Evolutionary conservation across 495 filamentous ascomycete genomes (phyloP).

Genomic region (Podospora anserina): DNA sequence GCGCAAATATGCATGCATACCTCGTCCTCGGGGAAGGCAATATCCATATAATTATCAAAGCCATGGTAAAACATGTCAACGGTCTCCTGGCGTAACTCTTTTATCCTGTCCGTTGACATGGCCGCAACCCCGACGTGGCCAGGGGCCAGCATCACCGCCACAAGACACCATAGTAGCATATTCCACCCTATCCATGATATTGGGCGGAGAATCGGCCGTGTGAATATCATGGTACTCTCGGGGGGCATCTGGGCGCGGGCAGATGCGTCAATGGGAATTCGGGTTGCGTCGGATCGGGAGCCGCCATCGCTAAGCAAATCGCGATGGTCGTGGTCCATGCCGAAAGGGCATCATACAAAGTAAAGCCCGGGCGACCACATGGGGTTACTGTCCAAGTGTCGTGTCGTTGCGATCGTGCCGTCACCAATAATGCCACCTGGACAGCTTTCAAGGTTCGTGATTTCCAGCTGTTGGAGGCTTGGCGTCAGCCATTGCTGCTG

Average conservation of each 20-base stretch:
- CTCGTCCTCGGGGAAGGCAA: constrained; percentile 97
- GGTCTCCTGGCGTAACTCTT: constrained; percentile 64
- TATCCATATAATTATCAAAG: constrained; percentile 88
- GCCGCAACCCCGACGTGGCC: constrained; percentile 32
- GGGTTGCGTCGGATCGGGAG: constrained; percentile 17
- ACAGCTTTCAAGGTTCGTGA: not conserved
- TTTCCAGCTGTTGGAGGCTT: not conserved
- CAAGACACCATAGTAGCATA: constrained; percentile 17
- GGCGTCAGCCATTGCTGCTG: not conserved
- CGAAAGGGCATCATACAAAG: constrained; percentile 44
- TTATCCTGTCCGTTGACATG: constrained; percentile 52
- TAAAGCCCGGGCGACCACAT: constrained; percentile 34
- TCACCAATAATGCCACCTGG: constrained; percentile 10
- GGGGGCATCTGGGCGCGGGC: not conserved
- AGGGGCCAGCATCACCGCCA: constrained; percentile 26
- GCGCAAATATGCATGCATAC: constrained; percentile 35
- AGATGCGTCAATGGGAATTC: constrained; percentile 1
- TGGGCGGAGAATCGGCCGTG: not conserved
- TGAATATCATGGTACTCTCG: constrained; percentile 2
- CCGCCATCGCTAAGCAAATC: constrained; percentile 23
- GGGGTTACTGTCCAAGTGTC: constrained; percentile 22
- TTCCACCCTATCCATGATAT: not conserved
- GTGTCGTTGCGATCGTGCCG: not conserved
- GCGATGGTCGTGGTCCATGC: constrained; percentile 35
- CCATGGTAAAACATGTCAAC: constrained; percentile 96